Conservation (phyloP, 805 yeast species). For the Teunomyces kruisii region DNA sequence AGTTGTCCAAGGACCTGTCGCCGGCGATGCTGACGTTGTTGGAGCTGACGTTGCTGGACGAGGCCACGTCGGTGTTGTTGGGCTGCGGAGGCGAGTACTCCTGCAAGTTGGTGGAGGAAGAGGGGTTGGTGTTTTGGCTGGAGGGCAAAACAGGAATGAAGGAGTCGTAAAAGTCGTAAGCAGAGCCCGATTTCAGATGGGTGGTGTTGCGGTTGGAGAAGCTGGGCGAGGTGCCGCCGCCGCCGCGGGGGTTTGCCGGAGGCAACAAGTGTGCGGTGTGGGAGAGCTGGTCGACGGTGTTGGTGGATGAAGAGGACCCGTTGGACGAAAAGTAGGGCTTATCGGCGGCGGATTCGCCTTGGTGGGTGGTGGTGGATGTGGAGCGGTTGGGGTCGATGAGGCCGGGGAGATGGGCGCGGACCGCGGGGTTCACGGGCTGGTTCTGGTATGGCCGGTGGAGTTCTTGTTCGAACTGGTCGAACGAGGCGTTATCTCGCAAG, state of each 20-base stretch:
- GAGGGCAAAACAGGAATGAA: conserved; percentile 39
- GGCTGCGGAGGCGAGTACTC: conserved; percentile 7
- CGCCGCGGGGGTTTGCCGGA: conserved; percentile 2
- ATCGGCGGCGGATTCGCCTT: conserved; percentile 8
- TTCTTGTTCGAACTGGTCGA: conserved; percentile 35
- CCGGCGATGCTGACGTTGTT: not conserved
- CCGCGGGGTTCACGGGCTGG: not conserved
- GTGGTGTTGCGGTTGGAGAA: not conserved
- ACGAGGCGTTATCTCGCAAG: conserved; percentile 36
- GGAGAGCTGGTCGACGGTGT: conserved; percentile 6
- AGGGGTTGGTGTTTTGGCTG: not conserved
- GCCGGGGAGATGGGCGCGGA: not conserved
- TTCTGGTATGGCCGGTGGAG: conserved; percentile 25
- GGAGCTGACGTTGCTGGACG: conserved; percentile 7
- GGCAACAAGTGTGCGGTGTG: conserved; percentile 1
- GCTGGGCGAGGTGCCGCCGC: conserved; percentile 1
- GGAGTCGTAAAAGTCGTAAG: conserved; percentile 44
- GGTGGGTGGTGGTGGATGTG: conserved; percentile 2
- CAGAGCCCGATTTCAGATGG: conserved; percentile 19
- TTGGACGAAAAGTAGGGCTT: conserved; percentile 8
- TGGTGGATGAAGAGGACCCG: conserved; percentile 9
- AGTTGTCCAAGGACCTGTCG: conserved; percentile 27
- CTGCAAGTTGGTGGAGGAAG: conserved; percentile 3
- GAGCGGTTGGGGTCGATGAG: conserved; percentile 12
- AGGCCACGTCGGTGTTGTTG: conserved; percentile 2